These are phyloP conservation scores for Conidiobolus coronatus DNA, from an alignment of 371 early-diverging fungal species.

Conservation along the genomic window DNA sequence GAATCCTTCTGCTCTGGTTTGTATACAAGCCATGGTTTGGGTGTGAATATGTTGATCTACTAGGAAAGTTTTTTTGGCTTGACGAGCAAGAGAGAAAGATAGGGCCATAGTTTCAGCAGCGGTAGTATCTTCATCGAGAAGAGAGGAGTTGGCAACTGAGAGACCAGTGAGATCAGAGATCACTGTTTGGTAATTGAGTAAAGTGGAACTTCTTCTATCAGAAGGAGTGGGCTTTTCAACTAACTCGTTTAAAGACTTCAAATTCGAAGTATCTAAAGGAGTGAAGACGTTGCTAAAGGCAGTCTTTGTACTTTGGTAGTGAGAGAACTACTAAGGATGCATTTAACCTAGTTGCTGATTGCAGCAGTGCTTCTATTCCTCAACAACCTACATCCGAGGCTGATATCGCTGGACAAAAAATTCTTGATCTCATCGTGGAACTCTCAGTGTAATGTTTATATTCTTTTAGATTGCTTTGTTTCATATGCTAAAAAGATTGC, in stretches of 20 bases:
- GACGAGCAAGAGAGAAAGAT: conserved; percentile 44
- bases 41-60: conserved; percentile 81
- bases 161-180: conserved; percentile 82
- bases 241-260: conserved; percentile 53
- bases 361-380: no score
- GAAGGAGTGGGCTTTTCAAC: conserved; percentile 62
- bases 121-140: conserved; percentile 94
- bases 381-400: no score
- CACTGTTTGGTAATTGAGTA: conserved; percentile 91
- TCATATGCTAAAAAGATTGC: no score
- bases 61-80: conserved; percentile 62
- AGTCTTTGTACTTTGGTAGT: no score
- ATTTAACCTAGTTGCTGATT: no score
- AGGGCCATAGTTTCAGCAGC: conserved; percentile 94
- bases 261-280: conserved; percentile 44
- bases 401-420: no score
- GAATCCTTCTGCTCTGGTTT: conserved; percentile 70
- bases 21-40: conserved; percentile 79
- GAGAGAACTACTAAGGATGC: no score
- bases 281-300: conserved; percentile 26
- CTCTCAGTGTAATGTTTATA: no score
- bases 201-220: conserved; percentile 45
- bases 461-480: no score
- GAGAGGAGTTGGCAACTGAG: conserved; percentile 82
- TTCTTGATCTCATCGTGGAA: no score